Conservation (phyloP, 106 monocot species). For the Xerophyta viscosa region DNA sequence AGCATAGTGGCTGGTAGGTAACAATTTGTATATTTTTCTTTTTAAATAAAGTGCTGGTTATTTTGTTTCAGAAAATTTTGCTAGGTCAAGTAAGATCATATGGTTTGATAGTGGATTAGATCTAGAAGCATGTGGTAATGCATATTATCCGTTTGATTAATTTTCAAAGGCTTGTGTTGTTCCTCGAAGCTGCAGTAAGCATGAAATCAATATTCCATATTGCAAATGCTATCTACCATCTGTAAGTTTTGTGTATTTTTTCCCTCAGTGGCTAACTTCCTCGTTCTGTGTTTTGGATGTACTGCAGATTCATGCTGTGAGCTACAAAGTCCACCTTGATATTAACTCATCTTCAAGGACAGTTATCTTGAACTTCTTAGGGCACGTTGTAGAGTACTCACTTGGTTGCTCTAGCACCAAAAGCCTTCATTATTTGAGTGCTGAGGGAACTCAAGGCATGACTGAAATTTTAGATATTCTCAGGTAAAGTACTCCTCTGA, state of each 20-base stretch:
- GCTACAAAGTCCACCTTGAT: conserved; percentile 43
- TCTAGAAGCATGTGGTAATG: too few relatives aligned
- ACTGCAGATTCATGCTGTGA: conserved; percentile 66
- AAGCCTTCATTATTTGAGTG: conserved; percentile 2
- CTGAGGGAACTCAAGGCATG: conserved; percentile 24
- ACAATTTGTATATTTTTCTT: too few relatives aligned
- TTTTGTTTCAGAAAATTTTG: too few relatives aligned
- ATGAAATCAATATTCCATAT: too few relatives aligned
- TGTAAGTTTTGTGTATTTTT: neutral
- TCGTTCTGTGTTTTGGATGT: neutral
- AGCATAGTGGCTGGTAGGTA: too few relatives aligned
- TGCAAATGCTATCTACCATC: neutral
- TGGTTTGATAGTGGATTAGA: too few relatives aligned
- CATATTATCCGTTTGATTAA: too few relatives aligned
- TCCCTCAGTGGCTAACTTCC: neutral
- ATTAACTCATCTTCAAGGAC: conserved; percentile 51
- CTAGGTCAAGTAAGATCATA: too few relatives aligned
- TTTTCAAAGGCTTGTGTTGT: too few relatives aligned
- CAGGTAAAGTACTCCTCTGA: conserved; percentile 35
- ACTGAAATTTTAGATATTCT: conserved; percentile 60
- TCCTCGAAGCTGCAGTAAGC: too few relatives aligned
- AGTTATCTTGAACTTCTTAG: conserved; percentile 55
- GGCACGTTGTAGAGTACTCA: conserved; percentile 21
- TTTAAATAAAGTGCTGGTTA: too few relatives aligned
- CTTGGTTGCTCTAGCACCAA: conserved; percentile 6